Percentiles rank a stretch among this genome's conserved stretches.
phyloP scores from a whole-genome alignment of 345 rosid genomes.

The Zanthoxylum bungeanum region DNA sequence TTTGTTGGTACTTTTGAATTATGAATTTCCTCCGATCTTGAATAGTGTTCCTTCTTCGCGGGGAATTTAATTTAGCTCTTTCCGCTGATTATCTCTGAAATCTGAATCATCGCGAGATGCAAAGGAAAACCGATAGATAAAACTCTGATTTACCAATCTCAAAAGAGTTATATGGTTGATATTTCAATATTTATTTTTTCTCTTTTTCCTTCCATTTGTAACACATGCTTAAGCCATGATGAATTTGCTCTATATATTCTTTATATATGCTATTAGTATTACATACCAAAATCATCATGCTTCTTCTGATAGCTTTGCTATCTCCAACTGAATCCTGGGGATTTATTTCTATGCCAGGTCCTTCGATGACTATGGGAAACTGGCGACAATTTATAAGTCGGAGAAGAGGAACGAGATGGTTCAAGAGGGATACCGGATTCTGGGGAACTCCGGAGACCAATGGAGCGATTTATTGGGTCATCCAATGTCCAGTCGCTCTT shows the following conservation, averaged over 20 bases:
- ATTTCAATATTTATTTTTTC: background rate
- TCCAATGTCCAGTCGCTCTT: conserved; percentile 60
- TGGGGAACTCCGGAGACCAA: conserved; percentile 90
- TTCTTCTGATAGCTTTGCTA: background rate
- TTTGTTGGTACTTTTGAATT: background rate
- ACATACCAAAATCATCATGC: background rate
- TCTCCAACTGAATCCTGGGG: background rate
- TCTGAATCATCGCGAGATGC: background rate
- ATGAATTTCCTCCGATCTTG: background rate
- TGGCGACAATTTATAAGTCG: conserved; percentile 62
- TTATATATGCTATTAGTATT: background rate
- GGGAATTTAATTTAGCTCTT: background rate
- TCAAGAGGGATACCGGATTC: conserved; percentile 64
- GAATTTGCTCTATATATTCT: background rate
- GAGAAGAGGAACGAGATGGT: conserved; percentile 81
- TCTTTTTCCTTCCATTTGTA: background rate
- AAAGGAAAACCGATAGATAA: background rate
- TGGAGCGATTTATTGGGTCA: conserved; percentile 89
- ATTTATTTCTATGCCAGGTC: conserved; percentile 37
- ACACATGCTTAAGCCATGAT: background rate
- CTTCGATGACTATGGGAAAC: conserved; percentile 51
- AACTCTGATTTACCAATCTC: background rate
- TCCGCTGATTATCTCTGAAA: background rate
- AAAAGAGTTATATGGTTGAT: background rate
- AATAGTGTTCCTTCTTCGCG: background rate